Percentiles rank a stretch among this genome's conserved stretches.
Evolutionary conservation across 305 asterid species (phyloP).

Genomic region (Solanum chacoense): DNA sequence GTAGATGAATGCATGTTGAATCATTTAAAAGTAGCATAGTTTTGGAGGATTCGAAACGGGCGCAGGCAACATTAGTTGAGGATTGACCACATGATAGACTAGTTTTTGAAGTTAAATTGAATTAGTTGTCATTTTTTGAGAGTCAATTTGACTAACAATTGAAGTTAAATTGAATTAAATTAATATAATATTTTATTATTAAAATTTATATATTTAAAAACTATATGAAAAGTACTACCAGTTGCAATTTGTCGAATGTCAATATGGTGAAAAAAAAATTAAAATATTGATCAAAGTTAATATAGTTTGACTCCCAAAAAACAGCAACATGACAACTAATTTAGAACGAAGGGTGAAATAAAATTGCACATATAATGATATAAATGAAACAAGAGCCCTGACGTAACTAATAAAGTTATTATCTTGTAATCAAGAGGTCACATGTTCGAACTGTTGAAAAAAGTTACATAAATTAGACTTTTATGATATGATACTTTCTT

Average conservation of each 20-base stretch:
- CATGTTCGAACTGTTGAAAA: accelerated
- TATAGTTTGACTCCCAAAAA: background rate
- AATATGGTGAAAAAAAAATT: background rate
- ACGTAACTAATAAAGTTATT: background rate
- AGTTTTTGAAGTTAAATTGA: background rate
- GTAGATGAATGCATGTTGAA: background rate
- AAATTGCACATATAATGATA: background rate
- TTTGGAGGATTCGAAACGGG: background rate
- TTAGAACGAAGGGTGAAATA: background rate
- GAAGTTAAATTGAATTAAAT: background rate
- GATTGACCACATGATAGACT: background rate
- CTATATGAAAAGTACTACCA: background rate
- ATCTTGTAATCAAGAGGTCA: background rate
- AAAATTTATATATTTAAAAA: background rate
- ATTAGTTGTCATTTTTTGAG: background rate
- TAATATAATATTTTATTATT: background rate
- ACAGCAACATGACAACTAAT: background rate
- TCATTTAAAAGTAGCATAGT: background rate
- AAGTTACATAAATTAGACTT: background rate
- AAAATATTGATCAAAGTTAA: background rate
- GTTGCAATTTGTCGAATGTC: background rate
- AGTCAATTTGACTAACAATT: background rate
- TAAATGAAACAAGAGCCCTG: background rate
- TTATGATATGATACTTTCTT: background rate
- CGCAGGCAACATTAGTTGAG: background rate